Conservation (phyloP, 257 asterid species). For the Hygrophila difformis region DNA sequence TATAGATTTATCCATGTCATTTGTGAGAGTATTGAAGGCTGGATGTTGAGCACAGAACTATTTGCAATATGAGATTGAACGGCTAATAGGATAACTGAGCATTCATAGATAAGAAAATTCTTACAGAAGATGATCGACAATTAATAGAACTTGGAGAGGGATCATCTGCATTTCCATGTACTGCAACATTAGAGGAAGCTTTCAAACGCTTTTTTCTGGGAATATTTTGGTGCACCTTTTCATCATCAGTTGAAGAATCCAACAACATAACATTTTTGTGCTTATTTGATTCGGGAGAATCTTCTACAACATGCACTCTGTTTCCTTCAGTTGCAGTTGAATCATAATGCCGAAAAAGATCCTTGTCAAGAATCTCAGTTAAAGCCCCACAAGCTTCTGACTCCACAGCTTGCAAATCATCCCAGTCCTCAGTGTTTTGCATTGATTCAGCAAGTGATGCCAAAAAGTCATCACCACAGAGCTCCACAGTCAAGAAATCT, state of each 20-base stretch:
- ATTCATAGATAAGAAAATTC: constrained; percentile 20
- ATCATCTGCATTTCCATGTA: constrained; percentile 18
- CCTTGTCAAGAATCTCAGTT: constrained; percentile 55
- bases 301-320: constrained; percentile 39
- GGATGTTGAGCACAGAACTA: too few relatives aligned
- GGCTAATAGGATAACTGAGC: constrained; percentile 7
- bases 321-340: constrained; percentile 19
- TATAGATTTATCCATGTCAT: too few relatives aligned
- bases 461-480: constrained; percentile 84
- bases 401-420: constrained; percentile 76
- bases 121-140: constrained; percentile 35
- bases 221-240: constrained; percentile 23
- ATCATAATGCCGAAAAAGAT: constrained; percentile 25
- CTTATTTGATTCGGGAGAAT: constrained; percentile 41
- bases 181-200: constrained; percentile 22
- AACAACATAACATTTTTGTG: constrained; percentile 28
- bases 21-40: too few relatives aligned
- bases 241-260: constrained; percentile 66
- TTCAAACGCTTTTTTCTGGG: constrained; percentile 16
- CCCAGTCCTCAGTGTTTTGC: constrained; percentile 90
- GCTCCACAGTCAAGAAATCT: constrained; percentile 77
- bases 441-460: constrained; percentile 80
- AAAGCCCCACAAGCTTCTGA: constrained; percentile 81
- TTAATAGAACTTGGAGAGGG: constrained; percentile 29
- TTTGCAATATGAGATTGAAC: too few relatives aligned